These are phyloP conservation scores for Yamadazyma sp. DNA, from an alignment of 1,139 yeast species.

Conservation along the genomic window DNA sequence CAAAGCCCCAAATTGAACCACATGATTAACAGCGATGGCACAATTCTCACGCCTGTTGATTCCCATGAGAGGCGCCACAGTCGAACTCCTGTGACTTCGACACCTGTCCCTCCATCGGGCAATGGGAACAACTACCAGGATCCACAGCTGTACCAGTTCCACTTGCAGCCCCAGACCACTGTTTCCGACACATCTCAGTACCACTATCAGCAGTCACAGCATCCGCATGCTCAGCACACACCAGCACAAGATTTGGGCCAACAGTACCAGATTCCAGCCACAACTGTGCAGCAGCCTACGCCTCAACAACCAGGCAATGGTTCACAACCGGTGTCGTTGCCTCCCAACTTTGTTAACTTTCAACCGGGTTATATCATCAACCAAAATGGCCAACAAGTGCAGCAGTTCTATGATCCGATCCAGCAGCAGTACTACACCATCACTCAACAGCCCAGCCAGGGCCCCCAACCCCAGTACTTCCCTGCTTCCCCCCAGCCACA, in stretches of 20 bases:
- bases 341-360: constrained; percentile 20
- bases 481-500: constrained; percentile 36
- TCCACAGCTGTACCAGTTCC: constrained; percentile 5
- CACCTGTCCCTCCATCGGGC: constrained; percentile 6
- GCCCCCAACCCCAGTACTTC: constrained; percentile 41
- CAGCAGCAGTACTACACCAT: constrained; percentile 47
- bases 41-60: constrained; percentile 46
- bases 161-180: constrained; percentile 8
- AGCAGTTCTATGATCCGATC: constrained; percentile 47
- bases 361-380: constrained; percentile 23
- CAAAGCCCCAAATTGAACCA: constrained; percentile 39
- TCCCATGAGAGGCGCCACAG: constrained; percentile 17
- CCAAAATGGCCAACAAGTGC: constrained; percentile 28
- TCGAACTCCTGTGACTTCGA: constrained; percentile 11
- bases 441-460: constrained; percentile 30
- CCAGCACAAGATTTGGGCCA: background rate
- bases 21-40: constrained; percentile 50
- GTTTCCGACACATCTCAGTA: background rate
- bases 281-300: constrained; percentile 12
- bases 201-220: constrained; percentile 11
- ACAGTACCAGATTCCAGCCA: constrained; percentile 10
- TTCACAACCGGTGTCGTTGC: constrained; percentile 13
- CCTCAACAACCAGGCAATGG: constrained; percentile 10
- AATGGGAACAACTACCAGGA: constrained; percentile 4
- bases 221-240: background rate